Conservation (phyloP, 176 grass and related monocot species). For the Sorghum bicolor region Sorghum_bicolor_NCBIv3 NC_012870.2:77117501-77118000, state of each 20-base stretch:
- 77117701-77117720: not conserved
- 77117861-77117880: not conserved
- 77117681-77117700: not conserved
- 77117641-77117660: not conserved
- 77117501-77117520: not conserved
- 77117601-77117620: not conserved
- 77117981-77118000: not conserved
- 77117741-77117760: not conserved
- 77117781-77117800: not conserved
- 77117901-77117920: constrained; percentile 12
- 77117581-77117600: no score
- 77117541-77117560: not conserved
- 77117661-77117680: not conserved
- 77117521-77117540: not conserved
- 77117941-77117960: constrained; percentile 36
- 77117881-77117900: not conserved
- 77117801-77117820: constrained; percentile 7
- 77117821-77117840: not conserved
- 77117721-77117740: not conserved
- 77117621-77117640: not conserved
- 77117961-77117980: constrained; percentile 5
- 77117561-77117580: not conserved
- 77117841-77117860: not conserved
- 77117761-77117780: not conserved
- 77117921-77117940: constrained; percentile 18